These are phyloP conservation scores for Dothistroma septosporum DNA, from an alignment of 2,329 filamentous ascomycete genomes.

Conservation along the genomic window DNA sequence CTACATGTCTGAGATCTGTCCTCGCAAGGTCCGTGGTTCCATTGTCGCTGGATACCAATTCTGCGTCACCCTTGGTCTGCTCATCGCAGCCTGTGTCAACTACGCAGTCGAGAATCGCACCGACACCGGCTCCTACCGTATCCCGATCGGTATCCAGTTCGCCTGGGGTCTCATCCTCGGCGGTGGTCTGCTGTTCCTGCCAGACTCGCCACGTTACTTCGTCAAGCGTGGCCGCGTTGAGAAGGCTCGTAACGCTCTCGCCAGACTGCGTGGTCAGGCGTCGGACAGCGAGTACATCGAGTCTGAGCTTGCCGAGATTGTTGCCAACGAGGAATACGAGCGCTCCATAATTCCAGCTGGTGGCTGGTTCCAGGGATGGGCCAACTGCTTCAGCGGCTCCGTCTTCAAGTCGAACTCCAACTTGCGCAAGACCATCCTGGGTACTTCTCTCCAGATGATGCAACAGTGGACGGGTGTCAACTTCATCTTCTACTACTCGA, in stretches of 20 bases:
- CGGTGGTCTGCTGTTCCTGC: conserved; percentile 67
- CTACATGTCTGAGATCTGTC: conserved; percentile 77
- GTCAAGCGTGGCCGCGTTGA: conserved; percentile 72
- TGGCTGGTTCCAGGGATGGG: conserved; percentile 66
- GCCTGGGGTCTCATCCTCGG: conserved; percentile 74
- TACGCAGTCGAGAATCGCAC: conserved; percentile 62
- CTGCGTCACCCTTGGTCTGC: conserved; percentile 68
- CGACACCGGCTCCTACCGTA: conserved; percentile 69
- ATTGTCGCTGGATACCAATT: conserved; percentile 81
- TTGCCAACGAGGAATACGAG: conserved; percentile 88
- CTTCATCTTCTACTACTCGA: conserved; percentile 76
- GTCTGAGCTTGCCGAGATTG: conserved; percentile 75
- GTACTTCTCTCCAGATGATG: conserved; percentile 49
- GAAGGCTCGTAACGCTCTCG: conserved; percentile 58
- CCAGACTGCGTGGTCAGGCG: conserved; percentile 69
- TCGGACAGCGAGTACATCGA: conserved; percentile 69
- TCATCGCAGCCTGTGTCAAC: conserved; percentile 67
- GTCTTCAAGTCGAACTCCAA: conserved; percentile 50
- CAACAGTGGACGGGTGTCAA: conserved; percentile 75
- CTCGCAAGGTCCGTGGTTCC: conserved; percentile 61
- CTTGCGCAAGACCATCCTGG: conserved; percentile 46
- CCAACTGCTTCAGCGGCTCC: conserved; percentile 57
- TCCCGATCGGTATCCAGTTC: conserved; percentile 76
- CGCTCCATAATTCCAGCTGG: conserved; percentile 60
- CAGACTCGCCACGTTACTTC: conserved; percentile 81